These are phyloP conservation scores for Pugionium cornutum DNA, from an alignment of 345 rosid species.

Conservation along the genomic window DNA sequence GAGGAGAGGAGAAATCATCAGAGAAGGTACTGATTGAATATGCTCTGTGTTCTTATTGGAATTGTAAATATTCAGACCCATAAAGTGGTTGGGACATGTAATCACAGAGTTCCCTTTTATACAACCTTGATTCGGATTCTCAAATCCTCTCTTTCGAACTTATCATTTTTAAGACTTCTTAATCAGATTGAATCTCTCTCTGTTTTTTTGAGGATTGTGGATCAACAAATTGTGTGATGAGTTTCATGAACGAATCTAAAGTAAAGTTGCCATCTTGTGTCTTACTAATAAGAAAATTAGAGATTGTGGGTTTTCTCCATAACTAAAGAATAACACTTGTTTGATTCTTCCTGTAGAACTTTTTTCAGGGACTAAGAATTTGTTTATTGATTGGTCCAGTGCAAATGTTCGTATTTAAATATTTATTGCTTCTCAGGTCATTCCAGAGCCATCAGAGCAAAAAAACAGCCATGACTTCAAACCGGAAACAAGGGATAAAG, in stretches of 20 bases:
- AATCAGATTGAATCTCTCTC: conserved; percentile 5
- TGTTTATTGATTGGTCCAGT: conserved; percentile 20
- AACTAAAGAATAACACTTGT: conserved; percentile 12
- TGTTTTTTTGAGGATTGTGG: neutral
- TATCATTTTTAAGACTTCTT: neutral
- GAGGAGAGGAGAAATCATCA: conserved; percentile 35
- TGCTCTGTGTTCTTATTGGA: conserved; percentile 10
- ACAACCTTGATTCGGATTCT: neutral
- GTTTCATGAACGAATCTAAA: conserved; percentile 2
- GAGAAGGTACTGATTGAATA: conserved; percentile 52
- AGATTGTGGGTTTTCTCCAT: conserved; percentile 13
- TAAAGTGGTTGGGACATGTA: neutral
- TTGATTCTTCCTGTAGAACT: conserved; percentile 27
- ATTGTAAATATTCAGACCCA: neutral
- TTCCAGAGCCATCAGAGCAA: conserved; percentile 13
- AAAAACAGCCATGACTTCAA: conserved; percentile 27
- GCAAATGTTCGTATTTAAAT: conserved; percentile 7
- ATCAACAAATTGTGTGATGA: conserved; percentile 17
- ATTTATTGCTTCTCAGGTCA: conserved; percentile 17
- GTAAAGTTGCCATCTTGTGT: neutral
- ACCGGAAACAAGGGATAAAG: conserved; percentile 46
- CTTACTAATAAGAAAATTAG: neutral
- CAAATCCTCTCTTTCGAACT: conserved; percentile 12
- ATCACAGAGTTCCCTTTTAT: neutral
- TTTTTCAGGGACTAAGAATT: conserved; percentile 14